A percentile compares a stretch with the other conserved stretches of the same genome.
phyloP scores from a whole-genome alignment of 164 flowering plant species.

The Liquidambar formosana region DNA sequence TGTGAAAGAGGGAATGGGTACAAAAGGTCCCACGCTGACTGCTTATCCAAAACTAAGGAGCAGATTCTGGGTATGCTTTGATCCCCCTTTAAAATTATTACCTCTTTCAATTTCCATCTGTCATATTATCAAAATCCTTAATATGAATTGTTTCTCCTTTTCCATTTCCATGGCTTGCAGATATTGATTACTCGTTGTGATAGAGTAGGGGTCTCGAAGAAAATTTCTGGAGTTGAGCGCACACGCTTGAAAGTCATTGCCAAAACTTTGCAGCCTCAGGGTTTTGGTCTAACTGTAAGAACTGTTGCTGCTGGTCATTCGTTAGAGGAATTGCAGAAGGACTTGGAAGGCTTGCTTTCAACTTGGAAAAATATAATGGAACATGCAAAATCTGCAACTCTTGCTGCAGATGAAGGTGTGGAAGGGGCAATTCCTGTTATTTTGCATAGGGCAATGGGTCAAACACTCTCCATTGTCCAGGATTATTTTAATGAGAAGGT shows the following conservation, averaged over 20 bases:
- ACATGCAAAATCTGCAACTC: conserved; percentile 88
- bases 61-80: conserved; percentile 84
- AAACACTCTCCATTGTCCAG: conserved; percentile 90
- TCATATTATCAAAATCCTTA: not conserved
- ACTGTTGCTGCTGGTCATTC: conserved; percentile 95
- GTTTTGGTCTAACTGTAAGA: conserved; percentile 92
- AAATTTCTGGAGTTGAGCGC: conserved; percentile 82
- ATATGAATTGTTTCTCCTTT: conserved; percentile 13
- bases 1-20: conserved; percentile 93
- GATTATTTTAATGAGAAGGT: conserved; percentile 93
- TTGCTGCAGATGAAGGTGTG: conserved; percentile 96
- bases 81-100: not conserved
- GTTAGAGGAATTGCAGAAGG: conserved; percentile 82
- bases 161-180: conserved; percentile 41
- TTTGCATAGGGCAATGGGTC: conserved; percentile 89
- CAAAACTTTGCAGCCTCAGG: conserved; percentile 84
- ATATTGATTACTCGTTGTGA: conserved; percentile 63
- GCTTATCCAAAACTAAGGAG: conserved; percentile 85
- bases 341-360: conserved; percentile 81
- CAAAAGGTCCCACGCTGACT: conserved; percentile 92
- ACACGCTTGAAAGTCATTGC: conserved; percentile 87
- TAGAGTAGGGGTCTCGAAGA: conserved; percentile 83
- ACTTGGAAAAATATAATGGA: conserved; percentile 86
- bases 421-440: conserved; percentile 84
- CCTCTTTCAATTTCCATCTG: not conserved